Evolutionary conservation across 2,329 filamentous ascomycete genomes (phyloP).

Genomic region (Aspergillus pseudotamarii): DNA sequence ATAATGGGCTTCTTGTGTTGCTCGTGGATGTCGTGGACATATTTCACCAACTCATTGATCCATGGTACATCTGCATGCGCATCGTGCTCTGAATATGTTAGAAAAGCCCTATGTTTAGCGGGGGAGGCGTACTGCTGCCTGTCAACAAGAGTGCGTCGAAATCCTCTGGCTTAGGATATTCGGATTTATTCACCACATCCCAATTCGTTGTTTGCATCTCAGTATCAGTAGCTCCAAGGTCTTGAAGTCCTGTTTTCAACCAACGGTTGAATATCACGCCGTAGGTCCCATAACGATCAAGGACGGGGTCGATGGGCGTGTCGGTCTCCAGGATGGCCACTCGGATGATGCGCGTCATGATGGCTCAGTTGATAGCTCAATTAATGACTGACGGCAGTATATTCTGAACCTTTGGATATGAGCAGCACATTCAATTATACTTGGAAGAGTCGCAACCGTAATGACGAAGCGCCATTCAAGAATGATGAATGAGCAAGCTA

Average conservation of each 20-base stretch:
- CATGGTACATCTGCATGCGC: slow-evolving; percentile 49
- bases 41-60: slow-evolving; percentile 50
- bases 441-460: background rate
- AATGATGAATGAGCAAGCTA: background rate
- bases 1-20: slow-evolving; percentile 37
- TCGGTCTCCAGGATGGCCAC: slow-evolving; percentile 35
- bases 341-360: slow-evolving; percentile 18
- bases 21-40: slow-evolving; percentile 33
- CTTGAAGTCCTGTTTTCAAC: slow-evolving; percentile 22
- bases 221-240: slow-evolving; percentile 8
- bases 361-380: background rate
- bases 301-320: slow-evolving; percentile 30
- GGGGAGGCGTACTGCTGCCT: slow-evolving; percentile 32
- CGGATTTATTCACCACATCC: slow-evolving; percentile 26
- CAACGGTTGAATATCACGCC: slow-evolving; percentile 31
- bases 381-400: background rate
- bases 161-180: slow-evolving; percentile 26
- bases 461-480: background rate
- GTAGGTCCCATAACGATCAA: slow-evolving; percentile 23
- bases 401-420: background rate
- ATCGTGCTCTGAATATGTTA: slow-evolving; percentile 33
- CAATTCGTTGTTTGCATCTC: slow-evolving; percentile 24
- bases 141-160: slow-evolving; percentile 32
- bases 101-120: background rate
- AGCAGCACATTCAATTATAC: background rate